Evolutionary conservation across 177 flowering plant genomes (phyloP), one percentile per base, ranked within the genome.

Genomic region (Vitis hybrid): DNA sequence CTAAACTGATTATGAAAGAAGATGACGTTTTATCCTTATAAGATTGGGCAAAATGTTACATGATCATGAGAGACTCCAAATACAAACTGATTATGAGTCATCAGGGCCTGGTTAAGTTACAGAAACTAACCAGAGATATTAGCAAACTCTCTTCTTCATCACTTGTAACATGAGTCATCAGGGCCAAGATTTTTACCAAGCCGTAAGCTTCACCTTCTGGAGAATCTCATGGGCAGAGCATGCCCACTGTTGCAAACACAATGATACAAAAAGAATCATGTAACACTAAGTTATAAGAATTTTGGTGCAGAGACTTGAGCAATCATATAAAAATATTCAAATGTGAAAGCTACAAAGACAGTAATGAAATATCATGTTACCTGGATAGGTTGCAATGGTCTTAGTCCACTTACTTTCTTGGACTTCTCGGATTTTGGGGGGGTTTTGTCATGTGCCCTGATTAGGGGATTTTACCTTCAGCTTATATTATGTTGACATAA

Each of bases 131-230:
- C 91, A 93, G 75, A 72, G 90, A 83, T 59, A 87, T 82, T 64
- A 93, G 69, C 18, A 97, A 96, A 22, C 83, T 84, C 71, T 88
- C 98, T 64, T 91, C 97, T 73, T 89, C 90, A 81, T 94, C 97
- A 67, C 97, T 94, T 29, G 98, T 94, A 65, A 94, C 97, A 79
- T 92, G 99, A 75, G 99, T 88, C 98, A 95, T 88, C 65, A 95
- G 75, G 14, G 99, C 97, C 87, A 93, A 84, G 74, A 93, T 91
- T 73, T 95, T 95, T 18, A 91, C 95, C 79, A 95, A 76, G 65
- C 99, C 98, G 83, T 98, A 95, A 64, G 96, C 76, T 86, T 93
- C 99, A 69, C 99, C 99, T 83, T 95, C 99, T 57, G 99, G 99
- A 74, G 99, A 90, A 81, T 95, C 99, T 84, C 99, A 95, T 4